Conservation (phyloP, 1,284 basidiomycete species). For the Microbotryum saponariae region DNA sequence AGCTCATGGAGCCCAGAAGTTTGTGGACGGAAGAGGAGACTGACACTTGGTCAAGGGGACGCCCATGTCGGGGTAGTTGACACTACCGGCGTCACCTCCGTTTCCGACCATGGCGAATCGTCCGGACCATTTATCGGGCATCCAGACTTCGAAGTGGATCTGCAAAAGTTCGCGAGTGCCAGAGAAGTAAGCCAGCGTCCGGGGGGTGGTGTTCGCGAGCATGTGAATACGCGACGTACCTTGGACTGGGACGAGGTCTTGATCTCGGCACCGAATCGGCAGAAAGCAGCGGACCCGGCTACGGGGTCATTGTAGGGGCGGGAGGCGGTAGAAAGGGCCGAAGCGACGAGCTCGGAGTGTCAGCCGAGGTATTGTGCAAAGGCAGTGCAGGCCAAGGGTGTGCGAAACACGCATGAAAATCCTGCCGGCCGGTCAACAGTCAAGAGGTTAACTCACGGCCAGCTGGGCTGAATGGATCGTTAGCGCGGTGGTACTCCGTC, state of each 20-base stretch:
- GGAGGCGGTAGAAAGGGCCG: neutral
- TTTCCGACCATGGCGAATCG: conserved; percentile 33
- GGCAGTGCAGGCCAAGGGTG: conserved; percentile 1
- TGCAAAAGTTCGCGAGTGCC: neutral
- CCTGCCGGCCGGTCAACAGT: neutral
- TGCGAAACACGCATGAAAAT: neutral
- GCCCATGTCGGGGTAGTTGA: conserved; percentile 29
- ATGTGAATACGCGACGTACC: neutral
- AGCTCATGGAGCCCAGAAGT: neutral
- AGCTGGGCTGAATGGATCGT: neutral
- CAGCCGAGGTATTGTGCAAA: conserved; percentile 3
- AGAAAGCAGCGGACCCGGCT: conserved; percentile 18
- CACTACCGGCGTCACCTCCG: conserved; percentile 27
- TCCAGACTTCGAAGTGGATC: conserved; percentile 34
- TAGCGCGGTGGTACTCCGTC: neutral
- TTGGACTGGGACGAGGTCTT: conserved; percentile 15
- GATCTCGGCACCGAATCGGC: conserved; percentile 29
- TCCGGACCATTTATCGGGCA: conserved; percentile 28
- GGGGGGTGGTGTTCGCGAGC: neutral
- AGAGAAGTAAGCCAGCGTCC: neutral
- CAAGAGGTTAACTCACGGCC: neutral
- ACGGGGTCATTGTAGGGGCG: conserved; percentile 12
- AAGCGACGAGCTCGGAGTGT: neutral
- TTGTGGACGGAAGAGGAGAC: neutral
- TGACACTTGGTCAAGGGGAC: conserved; percentile 19